A percentile compares a stretch with the other conserved stretches of the same genome.
These are phyloP conservation scores for Bryoglossum gracile DNA, from an alignment of 495 filamentous ascomycete species.

Conservation along the genomic window DNA sequence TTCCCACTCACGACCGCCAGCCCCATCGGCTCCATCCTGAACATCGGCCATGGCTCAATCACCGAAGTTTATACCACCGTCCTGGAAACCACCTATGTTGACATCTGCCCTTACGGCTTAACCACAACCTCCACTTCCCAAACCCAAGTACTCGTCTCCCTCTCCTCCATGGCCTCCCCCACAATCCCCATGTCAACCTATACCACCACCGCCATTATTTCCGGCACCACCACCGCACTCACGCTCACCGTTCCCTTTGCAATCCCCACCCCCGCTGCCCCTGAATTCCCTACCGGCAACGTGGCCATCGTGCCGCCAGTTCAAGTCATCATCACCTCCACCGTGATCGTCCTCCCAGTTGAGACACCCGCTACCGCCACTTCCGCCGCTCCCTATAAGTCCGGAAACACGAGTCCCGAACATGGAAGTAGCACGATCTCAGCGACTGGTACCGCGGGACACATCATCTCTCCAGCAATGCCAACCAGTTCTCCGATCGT, in stretches of 20 bases:
- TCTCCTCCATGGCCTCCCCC: background rate
- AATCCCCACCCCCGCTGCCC: background rate
- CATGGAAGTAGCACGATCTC: background rate
- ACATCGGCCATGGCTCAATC: background rate
- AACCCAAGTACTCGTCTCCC: background rate
- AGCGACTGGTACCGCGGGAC: background rate
- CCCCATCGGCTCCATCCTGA: background rate
- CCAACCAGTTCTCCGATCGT: background rate
- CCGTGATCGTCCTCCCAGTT: background rate
- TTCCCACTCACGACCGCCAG: background rate
- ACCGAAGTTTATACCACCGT: background rate
- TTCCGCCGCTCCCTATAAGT: background rate
- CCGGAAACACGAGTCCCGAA: too few species aligned
- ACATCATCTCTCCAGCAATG: background rate
- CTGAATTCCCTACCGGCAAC: background rate
- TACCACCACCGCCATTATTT: background rate
- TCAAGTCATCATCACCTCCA: background rate
- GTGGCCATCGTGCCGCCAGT: background rate
- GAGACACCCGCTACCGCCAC: background rate
- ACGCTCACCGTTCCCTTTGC: conserved; percentile 5
- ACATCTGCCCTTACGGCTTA: conserved; percentile 2
- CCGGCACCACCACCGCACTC: background rate
- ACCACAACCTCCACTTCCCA: conserved; percentile 1
- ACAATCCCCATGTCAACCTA: background rate
- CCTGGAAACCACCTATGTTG: conserved; percentile 7